These are phyloP conservation scores for Panaeolus papilionaceus DNA, from an alignment of 768 basidiomycete species.

Conservation along the genomic window DNA sequence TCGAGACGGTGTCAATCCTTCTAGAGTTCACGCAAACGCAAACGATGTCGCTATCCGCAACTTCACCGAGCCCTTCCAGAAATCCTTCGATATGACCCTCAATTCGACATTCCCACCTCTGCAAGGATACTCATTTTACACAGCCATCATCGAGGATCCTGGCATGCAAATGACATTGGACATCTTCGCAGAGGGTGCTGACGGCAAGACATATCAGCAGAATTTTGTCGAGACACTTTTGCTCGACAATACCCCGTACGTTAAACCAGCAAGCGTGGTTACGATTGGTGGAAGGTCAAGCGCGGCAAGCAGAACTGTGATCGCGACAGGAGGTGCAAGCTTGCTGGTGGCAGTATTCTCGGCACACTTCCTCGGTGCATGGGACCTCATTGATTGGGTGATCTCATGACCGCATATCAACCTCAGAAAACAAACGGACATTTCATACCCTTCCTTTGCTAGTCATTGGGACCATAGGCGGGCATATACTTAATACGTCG, in stretches of 20 bases:
- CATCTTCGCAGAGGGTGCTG: constrained; percentile 30
- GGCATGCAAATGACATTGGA: constrained; percentile 38
- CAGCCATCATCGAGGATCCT: constrained; percentile 28
- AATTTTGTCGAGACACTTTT: constrained; percentile 34
- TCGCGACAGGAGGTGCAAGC: neutral
- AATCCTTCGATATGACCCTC: constrained; percentile 35
- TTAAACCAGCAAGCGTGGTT: constrained; percentile 31
- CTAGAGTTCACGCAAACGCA: constrained; percentile 41
- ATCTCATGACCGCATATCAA: neutral
- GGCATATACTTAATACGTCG: neutral
- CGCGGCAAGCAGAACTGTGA: constrained; percentile 18
- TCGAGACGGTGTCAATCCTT: constrained; percentile 35
- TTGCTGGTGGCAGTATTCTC: constrained; percentile 10
- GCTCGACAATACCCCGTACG: constrained; percentile 36
- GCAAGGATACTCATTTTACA: constrained; percentile 46
- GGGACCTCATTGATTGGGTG: neutral
- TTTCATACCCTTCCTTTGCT: constrained; percentile 1
- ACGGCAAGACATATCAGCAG: constrained; percentile 33
- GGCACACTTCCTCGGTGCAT: neutral
- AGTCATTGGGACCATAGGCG: constrained; percentile 6
- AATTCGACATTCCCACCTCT: constrained; percentile 36
- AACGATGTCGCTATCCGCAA: constrained; percentile 38
- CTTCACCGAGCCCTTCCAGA: constrained; percentile 35
- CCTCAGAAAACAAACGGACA: neutral
- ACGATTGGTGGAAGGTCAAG: constrained; percentile 24